phyloP scores from a whole-genome alignment of 2,329 filamentous ascomycete species.

The Neonectria magnoliae region DNA sequence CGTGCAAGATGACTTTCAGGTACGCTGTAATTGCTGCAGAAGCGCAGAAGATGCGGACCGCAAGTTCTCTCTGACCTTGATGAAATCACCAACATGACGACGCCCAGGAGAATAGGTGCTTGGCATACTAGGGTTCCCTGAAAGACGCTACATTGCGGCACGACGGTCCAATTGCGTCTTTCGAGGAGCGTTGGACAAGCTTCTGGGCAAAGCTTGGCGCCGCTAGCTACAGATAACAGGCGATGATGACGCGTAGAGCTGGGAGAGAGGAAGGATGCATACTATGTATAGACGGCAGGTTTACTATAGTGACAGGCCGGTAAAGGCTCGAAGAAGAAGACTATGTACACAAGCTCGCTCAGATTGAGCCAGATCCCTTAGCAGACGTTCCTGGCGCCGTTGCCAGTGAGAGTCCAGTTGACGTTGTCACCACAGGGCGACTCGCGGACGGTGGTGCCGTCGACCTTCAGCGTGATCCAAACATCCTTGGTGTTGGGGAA shows the following conservation, averaged over 20 bases:
- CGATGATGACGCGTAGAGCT: background rate
- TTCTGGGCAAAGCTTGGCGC: conserved; percentile 12
- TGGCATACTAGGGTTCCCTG: background rate
- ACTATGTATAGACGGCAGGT: background rate
- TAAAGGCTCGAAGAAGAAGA: background rate
- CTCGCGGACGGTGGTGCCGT: conserved; percentile 62
- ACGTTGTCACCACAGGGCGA: conserved; percentile 64
- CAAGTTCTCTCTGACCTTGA: background rate
- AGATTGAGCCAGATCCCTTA: too few relatives aligned
- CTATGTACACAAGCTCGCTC: background rate
- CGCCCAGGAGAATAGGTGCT: background rate
- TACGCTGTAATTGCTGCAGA: background rate
- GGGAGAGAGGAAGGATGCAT: too few relatives aligned
- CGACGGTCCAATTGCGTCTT: background rate
- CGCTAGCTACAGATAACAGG: background rate
- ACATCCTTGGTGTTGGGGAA: conserved; percentile 65
- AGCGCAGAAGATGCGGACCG: background rate
- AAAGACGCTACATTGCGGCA: background rate
- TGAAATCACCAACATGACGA: background rate
- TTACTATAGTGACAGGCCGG: too few relatives aligned
- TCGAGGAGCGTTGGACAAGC: background rate
- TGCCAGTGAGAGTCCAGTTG: conserved; percentile 59
- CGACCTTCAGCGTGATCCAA: conserved; percentile 59
- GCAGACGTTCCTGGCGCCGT: conserved; percentile 54
- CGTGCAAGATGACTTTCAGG: background rate